Base-by-base conservation (phyloP, 441 rosid genomes). In the Gossypium schwendimanii region DNA sequence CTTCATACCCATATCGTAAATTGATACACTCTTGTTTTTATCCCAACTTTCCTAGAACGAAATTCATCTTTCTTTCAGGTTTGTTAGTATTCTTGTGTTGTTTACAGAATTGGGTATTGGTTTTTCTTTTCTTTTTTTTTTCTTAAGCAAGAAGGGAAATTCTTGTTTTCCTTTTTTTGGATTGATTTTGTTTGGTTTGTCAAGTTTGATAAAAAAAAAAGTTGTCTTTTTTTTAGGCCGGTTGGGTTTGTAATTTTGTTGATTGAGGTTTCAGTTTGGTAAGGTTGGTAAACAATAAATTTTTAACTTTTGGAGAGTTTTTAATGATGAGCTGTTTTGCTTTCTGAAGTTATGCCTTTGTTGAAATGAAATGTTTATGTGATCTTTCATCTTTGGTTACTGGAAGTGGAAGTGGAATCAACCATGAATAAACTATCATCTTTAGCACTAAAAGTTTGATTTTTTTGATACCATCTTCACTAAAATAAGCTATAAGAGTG, bases 381-480 rank as follows among this genome's bases (percentile, higher is more conserved):
- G 80, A 75, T 81, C 49, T 54, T 71, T 74, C 65, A 67, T 70
- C 70, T 77, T 78, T 81, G 73, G 76, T 71, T 78, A 39, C 44
- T 26, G 1, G 39, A 53, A 39, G 41, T 36, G 36, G 36, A 31
- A 60, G 49, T 63, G 71, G 73, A 74, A 72, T 20, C 39, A 11
- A 28, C 21, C 41, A 18, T 12, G 60, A 11, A 49, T 63, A 45
- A 26, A 67, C 53, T 63, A 17, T 24, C 17, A 6, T 31, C 39
- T 60, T 70, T 63, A 45, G 69, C 11, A 49, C 71, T 47, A 28
- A 9, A 73, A 57, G 45, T 77, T 20, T 41, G 44, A 68, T 61
- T 45, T 5, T 33, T 7, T 39, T n/a, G 20, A 39, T 68, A n/a
- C 63, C 17, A 50, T n/a, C 28, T 54, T 23, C n/a, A 44, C 65